Evolutionary conservation across 2,329 filamentous ascomycete species (phyloP).

Genomic region (Alternaria novae-zelandiae): DNA sequence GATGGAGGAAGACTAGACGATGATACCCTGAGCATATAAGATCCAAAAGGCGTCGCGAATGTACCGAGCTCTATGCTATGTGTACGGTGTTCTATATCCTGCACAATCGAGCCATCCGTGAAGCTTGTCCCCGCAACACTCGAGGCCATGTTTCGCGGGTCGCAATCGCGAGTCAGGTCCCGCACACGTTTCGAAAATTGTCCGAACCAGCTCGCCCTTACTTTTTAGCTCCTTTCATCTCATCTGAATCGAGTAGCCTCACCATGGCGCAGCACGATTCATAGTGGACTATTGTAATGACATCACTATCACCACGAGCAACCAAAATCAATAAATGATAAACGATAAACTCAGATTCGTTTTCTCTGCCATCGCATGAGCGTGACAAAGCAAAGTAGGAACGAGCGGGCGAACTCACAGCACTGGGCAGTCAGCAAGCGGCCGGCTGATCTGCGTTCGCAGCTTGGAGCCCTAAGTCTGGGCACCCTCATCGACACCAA

Average conservation of each 20-base stretch:
- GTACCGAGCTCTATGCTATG: not conserved
- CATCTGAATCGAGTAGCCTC: conserved; percentile 4
- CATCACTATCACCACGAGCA: not conserved
- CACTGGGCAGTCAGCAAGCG: not conserved
- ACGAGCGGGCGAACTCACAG: not conserved
- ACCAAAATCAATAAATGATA: not conserved
- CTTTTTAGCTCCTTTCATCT: conserved; percentile 23
- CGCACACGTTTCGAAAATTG: conserved; percentile 20
- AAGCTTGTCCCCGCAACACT: conserved; percentile 1
- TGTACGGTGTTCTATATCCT: not conserved
- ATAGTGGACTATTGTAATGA: not conserved
- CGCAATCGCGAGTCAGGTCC: not conserved
- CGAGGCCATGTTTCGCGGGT: conserved; percentile 3
- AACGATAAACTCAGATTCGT: not conserved
- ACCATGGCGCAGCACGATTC: not conserved
- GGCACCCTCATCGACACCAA: conserved; percentile 7
- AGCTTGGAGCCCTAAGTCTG: conserved; percentile 1
- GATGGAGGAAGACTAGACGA: conserved; percentile 48
- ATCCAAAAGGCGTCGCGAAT: not conserved
- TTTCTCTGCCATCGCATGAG: not conserved
- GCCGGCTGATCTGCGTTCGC: conserved; percentile 22
- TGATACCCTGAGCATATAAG: conserved; percentile 22
- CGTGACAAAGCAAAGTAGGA: conserved; percentile 1
- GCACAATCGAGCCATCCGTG: not conserved
- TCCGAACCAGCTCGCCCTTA: conserved; percentile 12